Conservation (phyloP, 2,329 filamentous ascomycete species). For the Alternaria sp. region DNA sequence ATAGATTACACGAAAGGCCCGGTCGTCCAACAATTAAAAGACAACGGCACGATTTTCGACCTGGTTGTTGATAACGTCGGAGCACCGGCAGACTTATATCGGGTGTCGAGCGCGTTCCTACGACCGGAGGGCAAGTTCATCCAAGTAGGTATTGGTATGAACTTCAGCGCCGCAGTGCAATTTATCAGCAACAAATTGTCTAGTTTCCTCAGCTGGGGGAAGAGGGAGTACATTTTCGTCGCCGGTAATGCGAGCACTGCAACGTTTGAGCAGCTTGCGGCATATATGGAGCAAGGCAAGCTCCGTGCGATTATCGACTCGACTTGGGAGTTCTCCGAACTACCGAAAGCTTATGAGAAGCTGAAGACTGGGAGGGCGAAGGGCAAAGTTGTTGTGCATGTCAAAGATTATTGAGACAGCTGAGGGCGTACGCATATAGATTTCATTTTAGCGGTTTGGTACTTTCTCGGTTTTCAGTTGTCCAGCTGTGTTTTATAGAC, state of each 20-base stretch:
- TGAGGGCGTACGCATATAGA: neutral
- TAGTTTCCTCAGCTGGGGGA: neutral
- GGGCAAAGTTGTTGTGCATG: constrained; percentile 64
- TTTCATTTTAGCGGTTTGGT: neutral
- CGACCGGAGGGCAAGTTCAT: constrained; percentile 16
- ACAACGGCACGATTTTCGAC: constrained; percentile 57
- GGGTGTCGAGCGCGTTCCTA: constrained; percentile 10
- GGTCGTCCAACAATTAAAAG: constrained; percentile 56
- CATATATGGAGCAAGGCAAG: constrained; percentile 65
- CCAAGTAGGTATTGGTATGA: constrained; percentile 4
- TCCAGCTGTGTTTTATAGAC: neutral
- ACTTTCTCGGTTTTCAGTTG: neutral
- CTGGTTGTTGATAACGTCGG: constrained; percentile 66
- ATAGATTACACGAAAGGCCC: constrained; percentile 64
- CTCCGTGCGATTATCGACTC: constrained; percentile 64
- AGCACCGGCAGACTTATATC: constrained; percentile 31
- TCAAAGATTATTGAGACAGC: neutral
- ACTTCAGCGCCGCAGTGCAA: neutral
- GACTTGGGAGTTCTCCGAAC: constrained; percentile 62
- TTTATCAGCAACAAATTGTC: constrained; percentile 2
- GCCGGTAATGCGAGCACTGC: constrained; percentile 37
- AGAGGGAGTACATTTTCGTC: constrained; percentile 12
- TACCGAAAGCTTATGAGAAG: constrained; percentile 63
- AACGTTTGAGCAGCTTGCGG: constrained; percentile 53
- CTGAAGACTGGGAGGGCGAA: constrained; percentile 61